Evolutionary conservation across 75 land plant species (phyloP).

Genomic region (Pinus albicaulis): DNA sequence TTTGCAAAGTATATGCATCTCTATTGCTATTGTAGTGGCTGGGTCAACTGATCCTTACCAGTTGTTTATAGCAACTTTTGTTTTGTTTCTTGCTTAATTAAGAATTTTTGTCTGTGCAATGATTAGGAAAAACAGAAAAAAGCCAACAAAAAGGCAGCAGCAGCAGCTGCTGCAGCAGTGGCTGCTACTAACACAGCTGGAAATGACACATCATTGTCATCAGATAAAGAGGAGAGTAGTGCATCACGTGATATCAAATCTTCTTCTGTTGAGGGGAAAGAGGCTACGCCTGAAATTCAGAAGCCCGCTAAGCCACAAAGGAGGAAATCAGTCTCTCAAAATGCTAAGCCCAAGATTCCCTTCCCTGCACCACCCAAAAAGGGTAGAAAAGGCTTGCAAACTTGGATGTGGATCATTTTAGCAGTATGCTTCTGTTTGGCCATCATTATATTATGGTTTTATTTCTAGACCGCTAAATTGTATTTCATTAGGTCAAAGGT

Average conservation of each 20-base stretch:
- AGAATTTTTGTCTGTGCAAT: background rate
- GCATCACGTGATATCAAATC: slow-evolving; percentile 7
- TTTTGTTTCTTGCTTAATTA: background rate
- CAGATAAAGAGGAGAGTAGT: slow-evolving; percentile 5
- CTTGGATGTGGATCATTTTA: slow-evolving; percentile 42
- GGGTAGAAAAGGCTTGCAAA: slow-evolving; percentile 37
- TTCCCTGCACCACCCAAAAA: slow-evolving; percentile 49
- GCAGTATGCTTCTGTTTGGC: slow-evolving; percentile 2
- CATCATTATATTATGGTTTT: slow-evolving; percentile 1
- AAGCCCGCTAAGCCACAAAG: slow-evolving; percentile 24
- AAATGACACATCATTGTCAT: slow-evolving; percentile 14
- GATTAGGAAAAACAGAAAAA: slow-evolving; percentile 70
- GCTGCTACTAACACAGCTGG: background rate
- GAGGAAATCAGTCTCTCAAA: slow-evolving; percentile 19
- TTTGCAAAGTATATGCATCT: background rate
- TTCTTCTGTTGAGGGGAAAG: slow-evolving; percentile 18
- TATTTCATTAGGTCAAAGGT: background rate
- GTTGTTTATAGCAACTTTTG: background rate
- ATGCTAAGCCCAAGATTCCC: slow-evolving; percentile 23
- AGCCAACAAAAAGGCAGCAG: slow-evolving; percentile 61
- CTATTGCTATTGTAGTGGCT: background rate
- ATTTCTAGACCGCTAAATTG: background rate
- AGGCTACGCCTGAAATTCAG: background rate
- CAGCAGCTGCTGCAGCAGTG: slow-evolving; percentile 6
- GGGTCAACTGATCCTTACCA: background rate